Evolutionary conservation across 1,284 basidiomycete genomes (phyloP).

Genomic region (Moesziomyces globuligerus): DNA sequence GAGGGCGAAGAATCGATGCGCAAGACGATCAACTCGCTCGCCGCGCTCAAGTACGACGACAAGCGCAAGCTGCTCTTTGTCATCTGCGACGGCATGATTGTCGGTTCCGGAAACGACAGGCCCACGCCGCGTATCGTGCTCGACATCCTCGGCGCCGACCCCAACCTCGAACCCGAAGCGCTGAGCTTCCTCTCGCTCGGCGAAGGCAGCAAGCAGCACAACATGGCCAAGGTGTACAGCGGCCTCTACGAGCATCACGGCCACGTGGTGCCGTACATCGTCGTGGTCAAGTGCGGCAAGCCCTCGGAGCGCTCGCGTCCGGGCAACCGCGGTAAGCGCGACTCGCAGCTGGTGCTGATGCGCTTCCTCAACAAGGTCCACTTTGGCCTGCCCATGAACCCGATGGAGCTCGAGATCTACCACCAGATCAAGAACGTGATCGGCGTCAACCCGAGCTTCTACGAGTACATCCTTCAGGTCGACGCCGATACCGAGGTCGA

Average conservation of each 20-base stretch:
- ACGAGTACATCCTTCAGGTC: slow-evolving; percentile 95
- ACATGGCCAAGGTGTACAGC: slow-evolving; percentile 98
- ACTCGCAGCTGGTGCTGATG: slow-evolving; percentile 95
- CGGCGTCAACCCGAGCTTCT: slow-evolving; percentile 97
- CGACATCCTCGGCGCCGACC: slow-evolving; percentile 93
- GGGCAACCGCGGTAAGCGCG: slow-evolving; percentile 77
- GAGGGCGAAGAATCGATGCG: slow-evolving; percentile 89
- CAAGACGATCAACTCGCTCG: slow-evolving; percentile 91
- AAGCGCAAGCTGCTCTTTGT: slow-evolving; percentile 94
- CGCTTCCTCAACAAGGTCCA: slow-evolving; percentile 99
- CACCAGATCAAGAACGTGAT: slow-evolving; percentile 99
- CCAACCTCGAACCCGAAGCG: slow-evolving; percentile 91
- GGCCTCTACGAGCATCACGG: slow-evolving; percentile 93
- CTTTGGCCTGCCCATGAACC: slow-evolving; percentile 95
- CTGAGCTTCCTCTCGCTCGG: slow-evolving; percentile 92
- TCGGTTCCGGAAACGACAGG: slow-evolving; percentile 84
- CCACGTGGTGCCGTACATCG: slow-evolving; percentile 95
- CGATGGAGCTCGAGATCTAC: slow-evolving; percentile 94
- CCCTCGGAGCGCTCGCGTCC: slow-evolving; percentile 91
- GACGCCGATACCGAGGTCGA: slow-evolving; percentile 94
- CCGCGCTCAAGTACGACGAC: slow-evolving; percentile 95
- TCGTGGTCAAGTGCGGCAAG: slow-evolving; percentile 96
- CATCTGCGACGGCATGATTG: slow-evolving; percentile 98
- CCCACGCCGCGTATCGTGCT: slow-evolving; percentile 80
- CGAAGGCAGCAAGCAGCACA: slow-evolving; percentile 94